Percentiles rank a stretch among this genome's conserved stretches.
Evolutionary conservation across 2,329 filamentous ascomycete genomes (phyloP).

Genomic region (Alternaria burnsii): DNA sequence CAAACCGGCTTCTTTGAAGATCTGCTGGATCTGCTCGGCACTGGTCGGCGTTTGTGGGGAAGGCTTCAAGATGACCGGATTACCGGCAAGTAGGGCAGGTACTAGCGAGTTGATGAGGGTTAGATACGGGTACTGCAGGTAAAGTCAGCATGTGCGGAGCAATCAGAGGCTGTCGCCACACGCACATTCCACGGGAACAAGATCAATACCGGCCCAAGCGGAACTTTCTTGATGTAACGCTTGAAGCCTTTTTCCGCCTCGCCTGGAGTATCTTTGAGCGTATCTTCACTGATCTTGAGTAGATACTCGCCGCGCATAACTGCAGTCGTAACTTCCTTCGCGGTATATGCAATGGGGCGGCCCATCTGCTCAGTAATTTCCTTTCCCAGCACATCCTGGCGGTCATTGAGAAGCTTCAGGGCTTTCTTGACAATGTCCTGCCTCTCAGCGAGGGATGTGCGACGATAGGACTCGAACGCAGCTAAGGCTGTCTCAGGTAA

Average conservation of each 20-base stretch:
- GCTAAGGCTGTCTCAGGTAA: conserved; percentile 76
- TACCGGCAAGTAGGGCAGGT: conserved; percentile 88
- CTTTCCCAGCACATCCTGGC: conserved; percentile 80
- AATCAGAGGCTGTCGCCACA: conserved; percentile 33
- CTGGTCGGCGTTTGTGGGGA: conserved; percentile 94
- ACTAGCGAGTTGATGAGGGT: conserved; percentile 92
- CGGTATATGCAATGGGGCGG: conserved; percentile 85
- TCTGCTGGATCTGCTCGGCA: conserved; percentile 80
- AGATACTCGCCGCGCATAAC: conserved; percentile 86
- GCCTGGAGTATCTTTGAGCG: conserved; percentile 80
- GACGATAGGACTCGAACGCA: conserved; percentile 79
- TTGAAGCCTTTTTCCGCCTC: conserved; percentile 88
- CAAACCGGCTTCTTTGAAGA: conserved; percentile 82
- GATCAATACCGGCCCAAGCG: conserved; percentile 85
- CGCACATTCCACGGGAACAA: conserved; percentile 97
- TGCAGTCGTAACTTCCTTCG: conserved; percentile 83
- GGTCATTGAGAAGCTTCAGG: conserved; percentile 72
- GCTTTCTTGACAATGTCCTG: conserved; percentile 84
- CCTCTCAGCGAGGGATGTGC: conserved; percentile 76
- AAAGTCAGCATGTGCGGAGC: conserved; percentile 26
- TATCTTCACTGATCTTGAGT: conserved; percentile 81
- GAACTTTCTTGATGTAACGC: conserved; percentile 86
- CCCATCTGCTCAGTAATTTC: conserved; percentile 97
- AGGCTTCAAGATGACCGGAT: conserved; percentile 92
- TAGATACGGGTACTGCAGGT: conserved; percentile 84